Evolutionary conservation across 805 yeast genomes (phyloP).

Genomic region (Pichia cabralensis): DNA sequence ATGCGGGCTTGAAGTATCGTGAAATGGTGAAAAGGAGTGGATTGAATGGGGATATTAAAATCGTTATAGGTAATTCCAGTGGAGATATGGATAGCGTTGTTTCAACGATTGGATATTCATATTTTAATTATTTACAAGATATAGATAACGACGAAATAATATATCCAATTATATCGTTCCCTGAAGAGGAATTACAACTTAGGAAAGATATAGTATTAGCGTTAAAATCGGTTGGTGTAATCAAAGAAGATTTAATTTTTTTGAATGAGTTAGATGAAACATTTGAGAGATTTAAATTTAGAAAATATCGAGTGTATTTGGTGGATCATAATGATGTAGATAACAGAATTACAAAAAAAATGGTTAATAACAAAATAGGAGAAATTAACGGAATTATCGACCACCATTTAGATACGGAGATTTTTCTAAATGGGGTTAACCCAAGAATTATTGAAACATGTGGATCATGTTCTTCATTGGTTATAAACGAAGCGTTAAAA

Average conservation of each 20-base stretch:
- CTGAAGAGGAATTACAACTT: conserved; percentile 50
- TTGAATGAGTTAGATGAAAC: conserved; percentile 55
- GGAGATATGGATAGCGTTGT: conserved; percentile 87
- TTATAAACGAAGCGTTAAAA: conserved; percentile 19
- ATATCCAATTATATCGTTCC: conserved; percentile 72
- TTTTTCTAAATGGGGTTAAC: conserved; percentile 33
- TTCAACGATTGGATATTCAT: conserved; percentile 65
- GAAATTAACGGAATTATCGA: conserved; percentile 74
- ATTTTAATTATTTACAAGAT: conserved; percentile 38
- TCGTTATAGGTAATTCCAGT: conserved; percentile 77
- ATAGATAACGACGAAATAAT: conserved; percentile 19
- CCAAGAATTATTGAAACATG: conserved; percentile 54
- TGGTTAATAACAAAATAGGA: conserved; percentile 27
- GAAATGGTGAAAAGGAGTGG: too few relatives aligned
- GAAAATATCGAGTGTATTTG: conserved; percentile 22
- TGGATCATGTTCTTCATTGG: conserved; percentile 78
- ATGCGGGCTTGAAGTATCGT: too few relatives aligned
- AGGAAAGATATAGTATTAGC: conserved; percentile 62
- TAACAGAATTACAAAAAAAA: conserved; percentile 4
- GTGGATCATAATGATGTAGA: conserved; percentile 65
- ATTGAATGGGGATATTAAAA: too few relatives aligned
- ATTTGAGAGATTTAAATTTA: too few relatives aligned
- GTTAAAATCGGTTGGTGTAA: conserved; percentile 32
- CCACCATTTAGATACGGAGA: conserved; percentile 72
- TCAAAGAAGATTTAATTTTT: conserved; percentile 46